These are phyloP conservation scores for Stachybotrys elegans DNA, from an alignment of 2,329 filamentous ascomycete genomes.

Conservation along the genomic window DNA sequence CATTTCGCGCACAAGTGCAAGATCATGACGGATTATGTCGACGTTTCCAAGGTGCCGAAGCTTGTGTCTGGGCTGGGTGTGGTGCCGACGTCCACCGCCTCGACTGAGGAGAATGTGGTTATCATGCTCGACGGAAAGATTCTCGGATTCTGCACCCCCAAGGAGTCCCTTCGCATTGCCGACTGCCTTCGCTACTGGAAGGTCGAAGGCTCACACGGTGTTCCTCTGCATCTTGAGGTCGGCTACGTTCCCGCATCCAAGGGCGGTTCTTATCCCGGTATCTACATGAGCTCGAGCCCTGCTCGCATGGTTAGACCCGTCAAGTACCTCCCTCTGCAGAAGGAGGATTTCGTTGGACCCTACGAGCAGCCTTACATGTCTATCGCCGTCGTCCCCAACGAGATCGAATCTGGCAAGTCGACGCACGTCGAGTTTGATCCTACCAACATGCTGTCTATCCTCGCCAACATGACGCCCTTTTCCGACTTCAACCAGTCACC, in stretches of 20 bases:
- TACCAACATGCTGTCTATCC: constrained; percentile 94
- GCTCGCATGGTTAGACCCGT: constrained; percentile 87
- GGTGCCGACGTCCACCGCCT: constrained; percentile 68
- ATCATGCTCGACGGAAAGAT: constrained; percentile 89
- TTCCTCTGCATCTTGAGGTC: constrained; percentile 83
- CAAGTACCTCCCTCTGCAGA: constrained; percentile 83
- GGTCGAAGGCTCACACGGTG: constrained; percentile 74
- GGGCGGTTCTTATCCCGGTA: constrained; percentile 90
- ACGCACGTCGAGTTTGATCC: constrained; percentile 93
- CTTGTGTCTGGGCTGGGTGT: constrained; percentile 78
- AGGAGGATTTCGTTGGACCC: constrained; percentile 82
- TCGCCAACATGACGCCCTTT: constrained; percentile 98
- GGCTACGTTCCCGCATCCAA: constrained; percentile 84
- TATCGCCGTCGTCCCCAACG: constrained; percentile 84
- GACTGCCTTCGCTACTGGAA: constrained; percentile 94
- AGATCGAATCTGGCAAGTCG: constrained; percentile 81
- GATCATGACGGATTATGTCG: constrained; percentile 70
- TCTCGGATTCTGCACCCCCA: constrained; percentile 83
- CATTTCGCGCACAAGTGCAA: constrained; percentile 94
- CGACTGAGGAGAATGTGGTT: constrained; percentile 76
- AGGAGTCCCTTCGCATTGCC: constrained; percentile 73
- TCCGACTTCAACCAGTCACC: constrained; percentile 98
- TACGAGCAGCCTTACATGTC: constrained; percentile 98
- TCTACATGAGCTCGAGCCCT: constrained; percentile 86
- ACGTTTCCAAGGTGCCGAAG: constrained; percentile 69